Base-by-base conservation (phyloP, 108 stramenopile genomes). In the Stephanodiscus triporus region DNA sequence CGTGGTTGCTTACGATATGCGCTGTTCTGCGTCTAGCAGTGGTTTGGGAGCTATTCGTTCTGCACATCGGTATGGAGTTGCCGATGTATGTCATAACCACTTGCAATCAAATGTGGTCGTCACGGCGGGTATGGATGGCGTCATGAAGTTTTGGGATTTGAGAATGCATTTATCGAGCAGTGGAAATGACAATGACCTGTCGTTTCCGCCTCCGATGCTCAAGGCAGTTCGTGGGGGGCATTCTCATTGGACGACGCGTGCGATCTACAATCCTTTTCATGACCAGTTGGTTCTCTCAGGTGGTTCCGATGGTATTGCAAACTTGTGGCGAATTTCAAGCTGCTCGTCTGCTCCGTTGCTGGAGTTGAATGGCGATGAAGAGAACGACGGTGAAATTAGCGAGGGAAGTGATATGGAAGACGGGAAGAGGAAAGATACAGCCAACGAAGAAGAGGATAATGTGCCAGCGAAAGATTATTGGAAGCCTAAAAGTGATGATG, bases 111-210 rank as follows among this genome's bases (percentile, higher is more conserved):
- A 91, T 58, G 82, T 88, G 24, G 68, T 98, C 49, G 85, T 85
- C 9, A 98, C 99, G 9, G 63, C 86, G 4, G 97, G 97, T 17
- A 88, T 93, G 68, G 99, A 99, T 72, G 91, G 96, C 1, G 66
- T 93, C 26, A 49, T 99, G 51, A 96, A 97, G 70, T 97, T 99
- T 74, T 99, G 98, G 97, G 99, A 99, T 86, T 70, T 92, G 77
- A 88, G 91, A 34, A 71, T 72, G 76, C 73, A 64, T 42, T 43
- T 56, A 1, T 73, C 72, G 20, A 29, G 60, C 6, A 55, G 60
- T 2, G 49, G 50, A 4, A 40, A 73, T 2, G 29, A 23, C 63
- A 56, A 36, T 50, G 57, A 8, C 29, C 11, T 4, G 14, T 50
- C 49, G 34, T 63, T 29, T 20, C 70, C 37, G 30, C 76, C 61